Evolutionary conservation across 768 basidiomycete genomes (phyloP), one percentile per base, ranked within the genome.

Genomic region (Cystofilobasidium macerans): DNA sequence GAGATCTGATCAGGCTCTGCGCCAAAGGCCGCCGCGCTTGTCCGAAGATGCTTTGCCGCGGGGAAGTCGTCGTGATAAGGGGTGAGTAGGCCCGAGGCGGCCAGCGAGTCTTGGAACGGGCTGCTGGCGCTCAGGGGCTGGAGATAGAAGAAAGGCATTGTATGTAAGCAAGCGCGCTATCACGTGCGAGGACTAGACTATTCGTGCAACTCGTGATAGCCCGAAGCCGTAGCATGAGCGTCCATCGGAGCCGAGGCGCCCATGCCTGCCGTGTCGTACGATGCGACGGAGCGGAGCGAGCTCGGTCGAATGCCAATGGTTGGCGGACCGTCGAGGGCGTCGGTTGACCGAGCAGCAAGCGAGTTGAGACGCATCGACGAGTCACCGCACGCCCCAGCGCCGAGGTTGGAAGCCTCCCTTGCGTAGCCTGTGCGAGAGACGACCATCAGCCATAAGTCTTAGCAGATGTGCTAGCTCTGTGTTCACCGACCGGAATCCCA

Each of bases 201-300:
- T n/a, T n/a, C n/a, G n/a, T n/a, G n/a, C n/a, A n/a, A n/a, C n/a
- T n/a, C n/a, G n/a, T n/a, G n/a, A n/a, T n/a, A n/a, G n/a, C n/a
- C n/a, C n/a, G n/a, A n/a, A n/a, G n/a, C n/a, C n/a, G n/a, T n/a
- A n/a, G n/a, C n/a, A n/a, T n/a, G n/a, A n/a, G n/a, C n/a, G n/a
- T 57, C 43, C 56, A 64, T 47, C 1, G 63, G 63, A 12, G 53
- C 45, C 24, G 35, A 28, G 18, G 56, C 54, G 32, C 43, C 40
- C 54, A 64, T 57, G n/a, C 54, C 63, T 4, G 63, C 63, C 14
- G 63, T 57, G 36, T 59, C 63, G 53, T 57, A 57, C 0, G 63
- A 64, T 11, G 30, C 42, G 42, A 64, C 40, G 4, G 56, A 57
- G 20, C 57, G 43, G 22, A 42, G 36, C 30, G 51, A 43, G 12